Conservation (phyloP, 2,329 filamentous ascomycete genomes). For the Cercospora sp. region DNA sequence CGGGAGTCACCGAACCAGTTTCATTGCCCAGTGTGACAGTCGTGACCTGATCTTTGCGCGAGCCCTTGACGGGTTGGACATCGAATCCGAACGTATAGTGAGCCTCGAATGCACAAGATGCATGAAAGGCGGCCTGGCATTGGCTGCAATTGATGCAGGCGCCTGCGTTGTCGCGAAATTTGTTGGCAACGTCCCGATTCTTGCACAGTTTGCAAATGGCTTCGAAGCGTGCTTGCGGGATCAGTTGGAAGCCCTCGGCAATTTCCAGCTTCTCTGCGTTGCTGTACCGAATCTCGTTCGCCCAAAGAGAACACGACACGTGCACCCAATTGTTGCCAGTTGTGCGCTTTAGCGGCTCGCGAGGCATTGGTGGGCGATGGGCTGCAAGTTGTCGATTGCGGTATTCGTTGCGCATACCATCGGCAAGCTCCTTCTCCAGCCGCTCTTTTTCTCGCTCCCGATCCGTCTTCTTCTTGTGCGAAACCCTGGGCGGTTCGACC, state of each 20-base stretch:
- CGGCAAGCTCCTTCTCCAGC: conserved; percentile 78
- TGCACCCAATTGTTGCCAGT: conserved; percentile 98
- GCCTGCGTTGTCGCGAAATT: conserved; percentile 47
- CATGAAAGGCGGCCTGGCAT: conserved; percentile 72
- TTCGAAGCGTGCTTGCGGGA: conserved; percentile 70
- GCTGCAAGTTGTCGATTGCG: conserved; percentile 78
- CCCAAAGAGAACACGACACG: conserved; percentile 88
- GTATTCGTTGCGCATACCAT: conserved; percentile 78
- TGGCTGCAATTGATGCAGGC: conserved; percentile 82
- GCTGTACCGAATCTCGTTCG: conserved; percentile 88
- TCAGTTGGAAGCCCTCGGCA: conserved; percentile 85
- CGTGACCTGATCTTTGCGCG: conserved; percentile 75
- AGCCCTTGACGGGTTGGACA: conserved; percentile 84
- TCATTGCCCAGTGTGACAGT: conserved; percentile 81
- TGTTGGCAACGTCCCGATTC: conserved; percentile 49
- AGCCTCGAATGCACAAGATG: conserved; percentile 83
- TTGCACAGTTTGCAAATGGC: conserved; percentile 85
- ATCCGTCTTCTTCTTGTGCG: conserved; percentile 86
- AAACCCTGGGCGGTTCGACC: conserved; percentile 75
- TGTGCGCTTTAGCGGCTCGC: conserved; percentile 90
- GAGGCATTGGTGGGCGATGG: conserved; percentile 77
- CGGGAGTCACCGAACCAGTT: conserved; percentile 78
- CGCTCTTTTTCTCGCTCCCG: conserved; percentile 88
- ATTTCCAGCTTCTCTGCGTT: conserved; percentile 78
- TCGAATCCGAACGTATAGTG: conserved; percentile 88